Conservation (phyloP, 148 eudicot genomes). For the Nepenthes mirabilis region DNA sequence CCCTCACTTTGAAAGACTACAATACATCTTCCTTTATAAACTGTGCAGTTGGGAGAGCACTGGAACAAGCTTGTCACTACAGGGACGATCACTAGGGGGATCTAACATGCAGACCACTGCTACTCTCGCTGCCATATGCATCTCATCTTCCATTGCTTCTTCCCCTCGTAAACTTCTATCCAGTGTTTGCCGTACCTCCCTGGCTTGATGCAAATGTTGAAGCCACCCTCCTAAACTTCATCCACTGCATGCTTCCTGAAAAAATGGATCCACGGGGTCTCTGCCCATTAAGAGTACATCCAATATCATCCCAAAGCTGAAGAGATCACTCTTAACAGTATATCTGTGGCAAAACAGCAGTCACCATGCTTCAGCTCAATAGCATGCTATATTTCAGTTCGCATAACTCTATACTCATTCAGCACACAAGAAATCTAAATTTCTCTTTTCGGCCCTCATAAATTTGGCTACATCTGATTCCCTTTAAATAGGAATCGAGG, state of each 20-base stretch:
- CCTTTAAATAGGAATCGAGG: no score
- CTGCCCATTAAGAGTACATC: conserved; percentile 73
- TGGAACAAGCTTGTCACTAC: conserved; percentile 83
- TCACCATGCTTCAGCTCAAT: no score
- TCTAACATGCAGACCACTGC: conserved; percentile 82
- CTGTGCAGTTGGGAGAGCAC: conserved; percentile 93
- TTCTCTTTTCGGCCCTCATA: no score
- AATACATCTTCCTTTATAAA: no score
- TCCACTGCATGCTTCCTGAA: conserved; percentile 45
- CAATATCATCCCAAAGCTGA: conserved; percentile 83
- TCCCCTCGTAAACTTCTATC: conserved; percentile 72
- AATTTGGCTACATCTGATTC: no score
- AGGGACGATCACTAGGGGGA: conserved; percentile 80
- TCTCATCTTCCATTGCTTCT: conserved; percentile 78
- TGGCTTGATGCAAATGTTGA: conserved; percentile 70
- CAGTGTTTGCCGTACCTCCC: conserved; percentile 63
- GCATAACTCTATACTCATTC: no score
- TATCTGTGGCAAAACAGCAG: conserved; percentile 30
- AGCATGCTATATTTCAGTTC: no score
- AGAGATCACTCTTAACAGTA: conserved; percentile 81
- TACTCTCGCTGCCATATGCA: conserved; percentile 86
- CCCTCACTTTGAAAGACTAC: no score
- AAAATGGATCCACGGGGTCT: conserved; percentile 68
- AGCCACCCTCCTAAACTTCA: conserved; percentile 82
- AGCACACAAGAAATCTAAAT: no score